A percentile compares a stretch with the other conserved stretches of the same genome.
Evolutionary conservation across 2,329 filamentous ascomycete genomes (phyloP).

Genomic region (Microdochium trichocladiopsis): DNA sequence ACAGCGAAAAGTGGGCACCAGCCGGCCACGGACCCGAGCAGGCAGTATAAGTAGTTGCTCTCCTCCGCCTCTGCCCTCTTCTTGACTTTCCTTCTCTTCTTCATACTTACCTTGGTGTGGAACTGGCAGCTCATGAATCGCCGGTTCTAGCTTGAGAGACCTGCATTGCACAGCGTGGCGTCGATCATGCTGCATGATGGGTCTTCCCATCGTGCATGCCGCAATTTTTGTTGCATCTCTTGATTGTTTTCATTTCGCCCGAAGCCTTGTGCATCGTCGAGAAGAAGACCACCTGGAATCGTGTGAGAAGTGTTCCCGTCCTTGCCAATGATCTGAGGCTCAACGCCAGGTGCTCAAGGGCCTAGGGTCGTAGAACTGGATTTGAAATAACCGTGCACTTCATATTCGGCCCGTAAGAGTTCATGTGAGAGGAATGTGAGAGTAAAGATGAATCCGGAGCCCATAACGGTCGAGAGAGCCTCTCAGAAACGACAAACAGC

Average conservation of each 20-base stretch:
- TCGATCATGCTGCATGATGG: slow-evolving; percentile 27
- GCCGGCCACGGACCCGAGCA: slow-evolving; percentile 4
- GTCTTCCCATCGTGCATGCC: slow-evolving; percentile 20
- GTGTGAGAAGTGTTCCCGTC: too few species aligned
- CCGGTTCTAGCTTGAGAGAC: slow-evolving; percentile 25
- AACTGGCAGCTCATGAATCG: slow-evolving; percentile 17
- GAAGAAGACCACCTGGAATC: slow-evolving; percentile 30
- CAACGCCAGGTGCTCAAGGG: too few species aligned
- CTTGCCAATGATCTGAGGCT: slow-evolving; percentile 4
- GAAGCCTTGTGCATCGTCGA: slow-evolving; percentile 18
- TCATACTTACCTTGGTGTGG: slow-evolving; percentile 29
- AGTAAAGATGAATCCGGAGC: too few species aligned
- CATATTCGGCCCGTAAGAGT: too few species aligned
- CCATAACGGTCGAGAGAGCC: too few species aligned
- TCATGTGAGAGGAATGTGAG: too few species aligned
- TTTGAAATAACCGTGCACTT: too few species aligned
- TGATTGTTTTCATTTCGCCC: slow-evolving; percentile 27
- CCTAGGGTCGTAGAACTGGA: too few species aligned
- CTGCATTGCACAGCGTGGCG: slow-evolving; percentile 53
- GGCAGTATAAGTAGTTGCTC: slow-evolving; percentile 6
- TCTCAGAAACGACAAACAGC: too few species aligned
- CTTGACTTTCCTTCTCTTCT: slow-evolving; percentile 12
- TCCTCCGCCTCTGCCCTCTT: slow-evolving; percentile 2
- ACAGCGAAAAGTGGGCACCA: not conserved
- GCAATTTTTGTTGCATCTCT: slow-evolving; percentile 25